Evolutionary conservation across 2,329 filamentous ascomycete genomes (phyloP), one percentile per base, ranked within the genome.

Genomic region (Chaetomiaceae sp.): DNA sequence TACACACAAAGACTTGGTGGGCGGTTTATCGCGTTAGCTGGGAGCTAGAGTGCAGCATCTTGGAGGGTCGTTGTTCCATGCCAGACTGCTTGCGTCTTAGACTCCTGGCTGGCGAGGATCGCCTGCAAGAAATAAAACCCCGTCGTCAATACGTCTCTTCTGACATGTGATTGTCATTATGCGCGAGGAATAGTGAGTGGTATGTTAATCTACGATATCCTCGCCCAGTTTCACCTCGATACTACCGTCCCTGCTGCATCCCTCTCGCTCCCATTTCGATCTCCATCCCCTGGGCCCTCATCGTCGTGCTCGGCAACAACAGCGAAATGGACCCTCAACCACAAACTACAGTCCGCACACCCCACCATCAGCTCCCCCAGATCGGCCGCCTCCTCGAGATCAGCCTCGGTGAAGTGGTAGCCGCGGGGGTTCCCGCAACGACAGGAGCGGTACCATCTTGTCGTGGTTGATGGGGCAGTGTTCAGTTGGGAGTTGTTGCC

Each of bases 271-370:
- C 14, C 23, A 29, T 14, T 34, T n/a, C 34, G n/a, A 27, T 46
- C 29, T 19, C 29, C 36, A 14, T 33, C 5, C 2, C 38, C 44
- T 6, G 9, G 7, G 33, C n/a, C 49, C 15, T 33, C 65, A 0
- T 63, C 64, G 0, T 64, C 61, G 0, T 67, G 67, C 8, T 72
- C 68, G 12, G 72, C 76, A 25, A 82, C 68, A 14, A 83, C 74
- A 8, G 79, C 81, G 71, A 86, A 87, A 47, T 83, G 75, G 34
- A 87, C 81, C 52, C 78, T 77, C 47, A 87, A 66, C 82, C 82
- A 87, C 42, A 87, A 70, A 64, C 83, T 87, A 60, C 84, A 87
- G 61, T 85, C 83, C 52, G 75, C 73, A 63, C 84, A 87, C 11
- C 81, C 83, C 37, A 87, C 82, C 66, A 85, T 74, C 43, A 87